Base-by-base conservation (phyloP, 2,329 filamentous ascomycete genomes). In the Coniochaeta pulveracea region DNA sequence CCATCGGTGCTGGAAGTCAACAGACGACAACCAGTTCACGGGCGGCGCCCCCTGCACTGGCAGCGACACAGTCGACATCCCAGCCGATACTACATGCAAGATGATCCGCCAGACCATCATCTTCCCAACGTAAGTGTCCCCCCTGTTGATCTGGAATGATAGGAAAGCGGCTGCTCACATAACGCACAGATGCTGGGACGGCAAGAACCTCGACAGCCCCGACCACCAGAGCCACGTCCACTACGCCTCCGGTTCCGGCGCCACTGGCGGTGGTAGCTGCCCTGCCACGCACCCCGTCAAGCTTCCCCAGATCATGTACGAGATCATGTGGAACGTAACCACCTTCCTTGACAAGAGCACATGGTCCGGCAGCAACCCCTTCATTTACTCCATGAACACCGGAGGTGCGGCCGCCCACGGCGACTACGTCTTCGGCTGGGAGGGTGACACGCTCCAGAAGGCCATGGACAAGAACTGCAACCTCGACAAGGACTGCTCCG, bases 81-180 rank as follows among this genome's bases (percentile, higher is more conserved):
- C 65, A 36, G 47, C 48, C 10, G 49, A 55, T 37, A 51, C 58
- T 38, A 52, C 43, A 35, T 66, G 63, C 57, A 65, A 66, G 54
- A 64, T 66, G 57, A 66, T 68, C 54, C 60, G 64, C 40, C 63
- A 66, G 46, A 67, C 63, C 45, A 61, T 67, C 48, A 64, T 66
- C 49, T 68, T 67, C 53, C 58, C 59, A 5, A 51, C 54, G 54
- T 47, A 43, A 21, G 42, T 23, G 6, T 14, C 10, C 9, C 11
- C 17, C 17, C 10, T 11, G 14, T 10, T 14, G 4, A 6, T 19
- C 11, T 11, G 15, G 16, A 14, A 16, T 8, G n/a, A 26, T 12
- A 34, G 15, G 17, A 14, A 34, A 26, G 10, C 4, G 10, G 19
- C 8, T n/a, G 6, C 18, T 18, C 18, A 31, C 18, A 26, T 16